Evolutionary conservation across 2,329 filamentous ascomycete species (phyloP).

Genomic region (Apiospora kogelbergensis): DNA sequence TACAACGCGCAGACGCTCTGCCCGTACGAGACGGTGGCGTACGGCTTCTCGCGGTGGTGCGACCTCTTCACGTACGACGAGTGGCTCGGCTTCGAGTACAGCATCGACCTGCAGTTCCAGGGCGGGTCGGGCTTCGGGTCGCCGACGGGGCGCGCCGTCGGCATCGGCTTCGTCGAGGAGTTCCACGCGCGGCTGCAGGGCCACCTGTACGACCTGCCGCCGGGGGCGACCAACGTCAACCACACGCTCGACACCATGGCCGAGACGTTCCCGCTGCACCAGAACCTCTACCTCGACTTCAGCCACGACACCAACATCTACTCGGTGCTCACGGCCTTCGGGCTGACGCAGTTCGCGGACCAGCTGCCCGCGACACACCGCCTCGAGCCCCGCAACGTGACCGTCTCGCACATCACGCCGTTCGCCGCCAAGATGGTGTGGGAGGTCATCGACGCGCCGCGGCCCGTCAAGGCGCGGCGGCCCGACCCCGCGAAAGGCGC

Average conservation of each 20-base stretch:
- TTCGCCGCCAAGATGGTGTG: constrained; percentile 66
- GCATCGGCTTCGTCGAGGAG: constrained; percentile 72
- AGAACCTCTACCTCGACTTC: constrained; percentile 75
- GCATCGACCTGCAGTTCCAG: constrained; percentile 65
- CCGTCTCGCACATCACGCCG: constrained; percentile 66
- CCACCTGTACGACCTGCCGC: constrained; percentile 59
- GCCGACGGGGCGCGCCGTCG: constrained; percentile 68
- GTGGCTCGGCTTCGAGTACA: constrained; percentile 72
- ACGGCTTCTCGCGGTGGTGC: constrained; percentile 74
- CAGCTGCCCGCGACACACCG: constrained; percentile 56
- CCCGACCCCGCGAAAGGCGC: constrained; percentile 22
- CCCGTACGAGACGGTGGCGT: constrained; percentile 75
- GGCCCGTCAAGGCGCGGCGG: constrained; percentile 58
- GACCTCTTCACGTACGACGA: constrained; percentile 73
- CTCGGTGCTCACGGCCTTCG: constrained; percentile 69
- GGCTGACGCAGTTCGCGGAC: constrained; percentile 66
- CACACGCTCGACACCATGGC: constrained; percentile 68
- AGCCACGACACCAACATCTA: constrained; percentile 76
- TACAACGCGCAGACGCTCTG: constrained; percentile 72
- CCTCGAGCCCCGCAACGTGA: constrained; percentile 59
- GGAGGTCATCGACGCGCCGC: constrained; percentile 62
- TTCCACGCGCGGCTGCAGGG: constrained; percentile 64
- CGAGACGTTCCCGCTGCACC: constrained; percentile 71
- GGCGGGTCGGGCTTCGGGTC: constrained; percentile 63
- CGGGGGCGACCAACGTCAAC: constrained; percentile 63